Conservation (phyloP, 345 rosid species). For the Hevea brasiliensis region DNA sequence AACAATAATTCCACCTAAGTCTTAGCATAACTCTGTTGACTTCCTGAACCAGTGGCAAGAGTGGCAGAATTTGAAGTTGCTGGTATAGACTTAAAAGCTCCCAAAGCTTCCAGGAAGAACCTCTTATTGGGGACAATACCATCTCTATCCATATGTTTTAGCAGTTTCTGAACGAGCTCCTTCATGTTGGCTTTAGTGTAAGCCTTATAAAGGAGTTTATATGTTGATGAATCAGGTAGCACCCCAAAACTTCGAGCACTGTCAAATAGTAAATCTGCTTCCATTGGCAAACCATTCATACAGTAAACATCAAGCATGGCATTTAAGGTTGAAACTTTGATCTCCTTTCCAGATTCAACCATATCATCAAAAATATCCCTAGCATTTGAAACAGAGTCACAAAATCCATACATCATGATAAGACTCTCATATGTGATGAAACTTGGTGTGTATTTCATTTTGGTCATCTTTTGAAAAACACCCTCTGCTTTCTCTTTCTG, state of each 20-base stretch:
- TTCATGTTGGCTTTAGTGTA: constrained; percentile 73
- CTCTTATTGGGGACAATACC: constrained; percentile 80
- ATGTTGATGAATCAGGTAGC: constrained; percentile 60
- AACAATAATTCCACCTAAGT: constrained; percentile 14
- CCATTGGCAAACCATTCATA: constrained; percentile 60
- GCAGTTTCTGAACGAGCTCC: constrained; percentile 61
- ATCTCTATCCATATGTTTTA: constrained; percentile 69
- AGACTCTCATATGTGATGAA: constrained; percentile 81
- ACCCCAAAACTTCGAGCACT: constrained; percentile 42
- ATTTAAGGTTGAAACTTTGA: constrained; percentile 69
- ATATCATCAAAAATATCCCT: constrained; percentile 65
- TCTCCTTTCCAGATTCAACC: constrained; percentile 51
- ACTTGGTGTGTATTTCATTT: constrained; percentile 66
- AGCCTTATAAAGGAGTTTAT: constrained; percentile 83
- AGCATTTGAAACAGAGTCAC: constrained; percentile 66
- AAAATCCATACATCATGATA: constrained; percentile 75
- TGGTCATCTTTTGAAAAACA: constrained; percentile 56
- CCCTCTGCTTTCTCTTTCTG: constrained; percentile 68
- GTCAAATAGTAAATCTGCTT: constrained; percentile 67
- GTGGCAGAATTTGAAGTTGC: constrained; percentile 38
- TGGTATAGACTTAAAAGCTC: constrained; percentile 48
- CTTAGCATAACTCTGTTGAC: constrained; percentile 24
- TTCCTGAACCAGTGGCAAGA: constrained; percentile 21
- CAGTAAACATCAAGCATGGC: constrained; percentile 85
- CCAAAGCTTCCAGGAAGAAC: constrained; percentile 83